Conservation (phyloP, 2,329 filamentous ascomycete species). For the Dothidotthia symphoricarpi region DNA sequence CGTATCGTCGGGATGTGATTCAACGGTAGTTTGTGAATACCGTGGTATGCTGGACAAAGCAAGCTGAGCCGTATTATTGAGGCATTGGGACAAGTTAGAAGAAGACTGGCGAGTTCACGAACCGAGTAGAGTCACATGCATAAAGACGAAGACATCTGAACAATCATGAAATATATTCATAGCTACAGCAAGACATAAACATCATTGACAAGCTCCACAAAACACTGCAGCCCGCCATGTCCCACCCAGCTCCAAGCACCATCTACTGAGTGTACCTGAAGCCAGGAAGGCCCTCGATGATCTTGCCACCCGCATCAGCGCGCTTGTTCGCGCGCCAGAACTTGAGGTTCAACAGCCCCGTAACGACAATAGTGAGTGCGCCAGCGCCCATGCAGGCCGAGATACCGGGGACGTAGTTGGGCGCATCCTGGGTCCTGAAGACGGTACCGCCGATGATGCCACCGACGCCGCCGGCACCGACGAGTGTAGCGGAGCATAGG, state of each 20-base stretch:
- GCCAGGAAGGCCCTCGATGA: constrained; percentile 39
- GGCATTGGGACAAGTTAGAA: too few relatives aligned
- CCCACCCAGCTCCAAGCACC: background rate
- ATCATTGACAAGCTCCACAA: too few relatives aligned
- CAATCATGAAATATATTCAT: too few relatives aligned
- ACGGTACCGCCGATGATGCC: constrained; percentile 76
- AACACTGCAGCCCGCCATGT: too few relatives aligned
- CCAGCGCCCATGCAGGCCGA: constrained; percentile 40
- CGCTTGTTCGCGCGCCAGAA: constrained; percentile 41
- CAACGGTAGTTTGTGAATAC: too few relatives aligned
- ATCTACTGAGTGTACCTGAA: constrained; percentile 34
- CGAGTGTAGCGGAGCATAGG: constrained; percentile 71
- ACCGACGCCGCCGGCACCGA: constrained; percentile 73
- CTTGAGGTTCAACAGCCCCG: constrained; percentile 30
- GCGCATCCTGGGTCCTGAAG: constrained; percentile 54
- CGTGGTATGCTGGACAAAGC: too few relatives aligned
- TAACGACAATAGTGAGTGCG: constrained; percentile 37
- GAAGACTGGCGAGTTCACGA: too few relatives aligned
- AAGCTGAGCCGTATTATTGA: too few relatives aligned
- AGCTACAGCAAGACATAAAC: too few relatives aligned
- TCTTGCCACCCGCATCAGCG: constrained; percentile 41
- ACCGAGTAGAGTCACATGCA: too few relatives aligned
- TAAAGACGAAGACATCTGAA: too few relatives aligned
- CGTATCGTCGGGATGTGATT: too few relatives aligned
- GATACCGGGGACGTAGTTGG: constrained; percentile 37